Evolutionary conservation across 1,284 basidiomycete genomes (phyloP), one percentile per base, ranked within the genome.

Genomic region (Vanrija pseudolonga): DNA sequence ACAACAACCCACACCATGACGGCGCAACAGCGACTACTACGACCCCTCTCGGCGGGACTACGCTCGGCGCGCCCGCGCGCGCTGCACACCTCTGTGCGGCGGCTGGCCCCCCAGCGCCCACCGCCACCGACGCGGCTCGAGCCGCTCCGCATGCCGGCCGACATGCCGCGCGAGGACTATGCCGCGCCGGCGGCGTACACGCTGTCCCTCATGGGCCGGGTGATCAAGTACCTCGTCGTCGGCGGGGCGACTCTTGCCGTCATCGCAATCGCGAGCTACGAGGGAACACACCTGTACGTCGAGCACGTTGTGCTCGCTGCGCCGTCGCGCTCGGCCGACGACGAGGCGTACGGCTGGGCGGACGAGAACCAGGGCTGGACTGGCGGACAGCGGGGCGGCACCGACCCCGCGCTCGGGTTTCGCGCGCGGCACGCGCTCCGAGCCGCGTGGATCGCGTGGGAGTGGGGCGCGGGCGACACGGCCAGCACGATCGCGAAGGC

Each of bases 331-430:
- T 80, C 49, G 4, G 39, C 47, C 22, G 61, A 64, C 18, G 74
- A 78, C 28, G 84, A 86, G 47, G 78, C 77, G 8, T 91, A 84
- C 82, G 85, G 85, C 59, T 92, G 89, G 90, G 81, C 85, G 63
- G 68, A 80, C 11, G 86, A 89, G 56, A 80, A 80, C 36, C 85
- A 85, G 55, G 79, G 79, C 42, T 91, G 89, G 89, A 82, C 86
- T 2, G 87, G 87, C n/a, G 83, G 86, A 41, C 48, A 65, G 7
- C 68, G 57, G 19, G 87, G 86, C 8, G 90, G 89, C 39, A 91
- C 89, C 15, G 86, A 90, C 68, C 80, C 85, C 6, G 80, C 77
- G 9, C 79, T 92, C 3, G 86, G 88, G 1, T 81, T 82, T 66
- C 80, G 78, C 66, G 87, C 80, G 17, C 79, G 87, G 23, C 84